Conservation (phyloP, 1,139 yeast species). For the Blastobotrys capitulatus region DNA sequence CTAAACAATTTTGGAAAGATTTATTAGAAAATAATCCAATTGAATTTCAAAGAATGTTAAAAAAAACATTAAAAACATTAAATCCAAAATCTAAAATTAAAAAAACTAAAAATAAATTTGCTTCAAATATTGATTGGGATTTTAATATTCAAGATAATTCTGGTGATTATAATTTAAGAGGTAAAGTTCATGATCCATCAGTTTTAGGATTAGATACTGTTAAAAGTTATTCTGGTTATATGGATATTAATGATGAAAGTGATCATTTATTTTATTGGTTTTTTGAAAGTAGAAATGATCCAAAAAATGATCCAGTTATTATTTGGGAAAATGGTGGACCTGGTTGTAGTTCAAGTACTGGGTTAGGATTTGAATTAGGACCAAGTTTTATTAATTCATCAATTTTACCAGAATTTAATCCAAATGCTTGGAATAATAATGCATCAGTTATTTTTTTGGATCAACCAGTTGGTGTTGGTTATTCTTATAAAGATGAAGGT, state of each 20-base stretch:
- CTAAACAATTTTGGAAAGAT: conserved; percentile 1
- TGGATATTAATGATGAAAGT: conserved; percentile 68
- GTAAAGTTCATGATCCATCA: conserved; percentile 8
- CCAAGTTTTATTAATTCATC: conserved; percentile 42
- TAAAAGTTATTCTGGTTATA: conserved; percentile 57
- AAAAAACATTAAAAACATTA: not conserved
- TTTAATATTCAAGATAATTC: not conserved
- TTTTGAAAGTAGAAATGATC: conserved; percentile 66
- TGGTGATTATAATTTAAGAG: conserved; percentile 3
- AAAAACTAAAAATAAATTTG: not conserved
- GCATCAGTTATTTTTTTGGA: conserved; percentile 67
- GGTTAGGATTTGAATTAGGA: conserved; percentile 59
- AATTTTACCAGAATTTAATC: conserved; percentile 45
- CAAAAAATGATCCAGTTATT: conserved; percentile 55
- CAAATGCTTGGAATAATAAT: conserved; percentile 63
- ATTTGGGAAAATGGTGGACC: conserved; percentile 77
- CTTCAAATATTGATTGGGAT: conserved; percentile 2
- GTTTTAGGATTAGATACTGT: conserved; percentile 24
- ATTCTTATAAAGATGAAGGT: conserved; percentile 10
- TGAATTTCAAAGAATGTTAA: not conserved
- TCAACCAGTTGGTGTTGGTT: conserved; percentile 71
- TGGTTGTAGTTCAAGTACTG: conserved; percentile 66
- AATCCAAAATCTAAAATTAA: not conserved
- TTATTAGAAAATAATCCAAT: not conserved
- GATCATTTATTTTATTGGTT: conserved; percentile 83